phyloP scores from a whole-genome alignment of 1,284 basidiomycete genomes.

The Leccinum angustisporum region DNA sequence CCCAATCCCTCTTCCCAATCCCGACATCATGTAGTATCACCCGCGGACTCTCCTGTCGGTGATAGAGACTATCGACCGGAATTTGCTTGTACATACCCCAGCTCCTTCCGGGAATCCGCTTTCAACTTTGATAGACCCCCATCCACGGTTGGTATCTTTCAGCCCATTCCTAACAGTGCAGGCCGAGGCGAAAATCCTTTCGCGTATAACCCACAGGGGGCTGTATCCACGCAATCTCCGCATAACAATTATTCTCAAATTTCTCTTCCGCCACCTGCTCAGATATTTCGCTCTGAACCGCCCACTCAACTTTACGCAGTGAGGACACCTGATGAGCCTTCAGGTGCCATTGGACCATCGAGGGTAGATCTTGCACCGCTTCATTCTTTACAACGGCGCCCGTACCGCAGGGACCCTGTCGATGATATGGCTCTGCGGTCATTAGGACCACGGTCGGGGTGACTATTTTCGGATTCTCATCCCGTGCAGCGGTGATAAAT shows the following conservation, averaged over 20 bases:
- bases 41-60: conserved; percentile 10
- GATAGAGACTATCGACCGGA: conserved; percentile 19
- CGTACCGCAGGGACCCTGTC: conserved; percentile 59
- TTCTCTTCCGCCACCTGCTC: conserved; percentile 35
- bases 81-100: conserved; percentile 19
- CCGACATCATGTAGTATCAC: conserved; percentile 6
- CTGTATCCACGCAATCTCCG: conserved; percentile 6
- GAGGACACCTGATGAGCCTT: conserved; percentile 24
- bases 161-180: conserved; percentile 3
- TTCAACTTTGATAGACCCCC: conserved; percentile 21
- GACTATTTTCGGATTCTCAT: conserved; percentile 29
- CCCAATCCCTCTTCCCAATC: background rate
- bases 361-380: conserved; percentile 55
- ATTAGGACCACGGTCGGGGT: conserved; percentile 42
- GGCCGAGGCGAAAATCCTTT: conserved; percentile 11
- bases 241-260: conserved; percentile 23
- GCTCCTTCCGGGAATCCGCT: conserved; percentile 20
- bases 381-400: conserved; percentile 51
- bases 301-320: conserved; percentile 35
- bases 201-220: conserved; percentile 13
- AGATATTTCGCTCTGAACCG: conserved; percentile 31
- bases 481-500: conserved; percentile 27
- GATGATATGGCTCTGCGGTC: conserved; percentile 62
- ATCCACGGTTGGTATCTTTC: conserved; percentile 20
- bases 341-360: conserved; percentile 31